Conservation (phyloP, 139 green algal species). For the Microglena sp. region DNA sequence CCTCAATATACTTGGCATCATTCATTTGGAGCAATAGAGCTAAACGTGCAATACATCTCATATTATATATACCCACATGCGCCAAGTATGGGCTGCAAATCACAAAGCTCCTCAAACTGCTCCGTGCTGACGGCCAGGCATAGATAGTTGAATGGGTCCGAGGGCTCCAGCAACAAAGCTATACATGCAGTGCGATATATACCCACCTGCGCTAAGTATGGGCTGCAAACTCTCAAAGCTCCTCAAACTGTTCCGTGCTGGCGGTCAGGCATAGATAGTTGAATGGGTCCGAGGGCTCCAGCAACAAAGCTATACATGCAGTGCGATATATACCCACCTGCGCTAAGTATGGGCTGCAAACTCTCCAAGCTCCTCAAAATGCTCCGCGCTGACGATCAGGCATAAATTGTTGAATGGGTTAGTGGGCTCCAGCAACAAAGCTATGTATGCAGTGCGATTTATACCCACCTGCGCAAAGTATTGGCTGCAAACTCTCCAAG, state of each 20-base stretch:
- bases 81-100: too few relatives aligned
- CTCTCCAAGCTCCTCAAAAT: neutral
- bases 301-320: too few relatives aligned
- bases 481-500: neutral
- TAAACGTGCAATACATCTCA: too few relatives aligned
- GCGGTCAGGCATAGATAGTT: neutral
- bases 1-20: too few relatives aligned
- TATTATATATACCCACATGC: too few relatives aligned
- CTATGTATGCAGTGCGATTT: too few relatives aligned
- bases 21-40: too few relatives aligned
- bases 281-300: neutral
- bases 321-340: too few relatives aligned
- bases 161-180: neutral
- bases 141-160: neutral
- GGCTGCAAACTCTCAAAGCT: neutral
- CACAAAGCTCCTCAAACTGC: neutral
- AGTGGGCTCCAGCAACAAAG: neutral
- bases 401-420: neutral
- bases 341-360: too few relatives aligned
- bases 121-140: neutral
- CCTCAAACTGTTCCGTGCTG: neutral
- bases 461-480: neutral
- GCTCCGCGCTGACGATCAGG: neutral
- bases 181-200: too few relatives aligned
- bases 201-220: too few relatives aligned